phyloP scores from a whole-genome alignment of 192 early-diverging fungal species.

The Phycomyces blakesleeanus region DNA sequence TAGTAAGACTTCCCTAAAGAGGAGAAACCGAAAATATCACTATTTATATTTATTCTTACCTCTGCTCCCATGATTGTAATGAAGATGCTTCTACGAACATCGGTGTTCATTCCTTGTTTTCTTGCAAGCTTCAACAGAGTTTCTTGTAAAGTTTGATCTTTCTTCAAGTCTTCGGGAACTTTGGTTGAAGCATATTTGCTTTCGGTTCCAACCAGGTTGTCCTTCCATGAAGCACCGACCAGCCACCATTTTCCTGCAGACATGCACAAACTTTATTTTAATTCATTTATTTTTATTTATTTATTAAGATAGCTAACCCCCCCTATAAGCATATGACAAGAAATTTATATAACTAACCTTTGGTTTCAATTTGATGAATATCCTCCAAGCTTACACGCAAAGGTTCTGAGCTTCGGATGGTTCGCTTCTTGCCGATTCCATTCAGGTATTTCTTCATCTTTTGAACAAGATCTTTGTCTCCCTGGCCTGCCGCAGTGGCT shows the following conservation, averaged over 20 bases:
- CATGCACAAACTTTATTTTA: no score
- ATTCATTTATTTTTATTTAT: no score
- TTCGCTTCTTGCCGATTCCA: constrained; percentile 57
- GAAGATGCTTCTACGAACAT: constrained; percentile 89
- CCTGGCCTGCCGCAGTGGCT: constrained; percentile 38
- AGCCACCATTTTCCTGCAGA: constrained; percentile 91
- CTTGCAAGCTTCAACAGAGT: constrained; percentile 76
- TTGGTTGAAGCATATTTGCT: constrained; percentile 32
- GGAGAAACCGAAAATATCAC: no score
- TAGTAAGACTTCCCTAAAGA: not conserved
- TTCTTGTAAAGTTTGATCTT: constrained; percentile 43
- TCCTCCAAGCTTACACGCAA: constrained; percentile 84
- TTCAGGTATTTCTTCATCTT: constrained; percentile 78
- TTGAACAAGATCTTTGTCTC: constrained; percentile 59
- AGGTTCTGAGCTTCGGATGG: constrained; percentile 60
- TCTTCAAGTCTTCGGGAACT: constrained; percentile 38
- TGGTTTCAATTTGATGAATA: constrained; percentile 74
- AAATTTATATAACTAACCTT: constrained; percentile 49
- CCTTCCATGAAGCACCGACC: constrained; percentile 91
- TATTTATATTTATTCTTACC: no score
- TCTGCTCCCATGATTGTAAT: constrained; percentile 88
- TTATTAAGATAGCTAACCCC: no score
- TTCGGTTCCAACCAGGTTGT: constrained; percentile 56
- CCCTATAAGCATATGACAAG: no score
- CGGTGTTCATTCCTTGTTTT: constrained; percentile 95